Conservation (phyloP, 805 yeast genomes). For the Peterozyma toletana region DNA sequence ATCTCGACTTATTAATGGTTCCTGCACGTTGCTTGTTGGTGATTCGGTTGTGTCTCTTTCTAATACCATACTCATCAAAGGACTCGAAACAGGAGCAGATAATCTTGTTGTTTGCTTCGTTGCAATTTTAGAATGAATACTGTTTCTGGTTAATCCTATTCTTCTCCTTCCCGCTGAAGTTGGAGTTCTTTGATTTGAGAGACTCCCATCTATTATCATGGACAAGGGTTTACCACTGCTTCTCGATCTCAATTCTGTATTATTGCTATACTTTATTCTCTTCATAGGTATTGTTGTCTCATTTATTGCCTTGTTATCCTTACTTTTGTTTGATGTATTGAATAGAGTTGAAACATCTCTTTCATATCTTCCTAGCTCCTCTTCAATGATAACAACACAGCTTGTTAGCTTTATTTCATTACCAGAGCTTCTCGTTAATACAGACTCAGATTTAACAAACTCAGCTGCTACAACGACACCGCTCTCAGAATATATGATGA, state of each 20-base stretch:
- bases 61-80: no score
- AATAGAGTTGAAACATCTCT: slow-evolving; percentile 27
- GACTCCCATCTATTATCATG: not conserved
- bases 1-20: no score
- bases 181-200: not conserved
- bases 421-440: slow-evolving; percentile 17
- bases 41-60: no score
- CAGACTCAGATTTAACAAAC: slow-evolving; percentile 27
- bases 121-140: not conserved
- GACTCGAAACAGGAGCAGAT: no score
- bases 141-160: not conserved
- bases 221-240: not conserved
- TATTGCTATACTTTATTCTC: not conserved
- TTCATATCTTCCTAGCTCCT: slow-evolving; percentile 23
- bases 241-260: not conserved
- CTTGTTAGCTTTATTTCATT: slow-evolving; percentile 12
- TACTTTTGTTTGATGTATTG: not conserved
- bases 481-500: slow-evolving; percentile 32
- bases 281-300: not conserved
- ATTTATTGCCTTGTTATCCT: not conserved
- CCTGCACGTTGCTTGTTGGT: no score
- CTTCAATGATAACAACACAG: slow-evolving; percentile 24
- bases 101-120: no score
- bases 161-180: not conserved
- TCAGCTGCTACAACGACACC: slow-evolving; percentile 18